Base-by-base conservation (phyloP, 2,329 filamentous ascomycete species). In the Ampelomyces quisqualis region DNA sequence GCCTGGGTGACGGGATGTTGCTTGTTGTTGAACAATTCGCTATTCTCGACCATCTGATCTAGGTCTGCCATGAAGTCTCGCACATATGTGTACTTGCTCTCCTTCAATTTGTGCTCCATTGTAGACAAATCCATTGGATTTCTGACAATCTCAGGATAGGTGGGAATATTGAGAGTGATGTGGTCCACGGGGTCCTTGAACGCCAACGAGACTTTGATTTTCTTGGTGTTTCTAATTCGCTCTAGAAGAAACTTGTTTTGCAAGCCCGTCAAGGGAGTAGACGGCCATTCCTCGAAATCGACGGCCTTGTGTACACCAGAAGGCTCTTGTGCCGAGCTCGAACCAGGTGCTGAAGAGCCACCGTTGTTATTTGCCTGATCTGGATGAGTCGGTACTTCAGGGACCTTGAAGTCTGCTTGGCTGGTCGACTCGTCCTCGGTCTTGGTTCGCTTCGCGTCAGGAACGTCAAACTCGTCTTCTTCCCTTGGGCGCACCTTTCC, bases 101-200 rank as follows among this genome's bases (percentile, higher is more conserved):
- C 77, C 58, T 88, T 88, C 23, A 97, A 69, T 52, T 87, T 90
- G 37, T 78, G 76, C 62, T 97, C 91, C 60, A 98, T 87, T 7
- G 85, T 85, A 26, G 78, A 77, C 24, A 98, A 77, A 67, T 97
- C 91, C 76, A 95, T 90, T 0, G 90, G 90, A 20, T 84, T 78
- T 24, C 82, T 79, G 53, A 97, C 82, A 23, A 85, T 75, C 1
- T 79, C 73, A 49, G 86, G 87, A 49, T 89, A 86, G 2, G 81
- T 82, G 39, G 88, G 89, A 27, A 97, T 81, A 19, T 73, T 76
- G 27, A 95, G 78, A 68, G 86, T 88, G 17, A 91, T 73, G 26
- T 78, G 80, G 63, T 88, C 79, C 6, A 97, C 93, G 0, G 93
- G 85, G 28, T 83, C 78, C 49, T 81, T 78, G 72, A 95, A 97